A percentile compares a stretch with the other conserved stretches of the same genome.
Conservation (phyloP, 345 rosid species). For the Rhodamnia rubescens region DNA sequence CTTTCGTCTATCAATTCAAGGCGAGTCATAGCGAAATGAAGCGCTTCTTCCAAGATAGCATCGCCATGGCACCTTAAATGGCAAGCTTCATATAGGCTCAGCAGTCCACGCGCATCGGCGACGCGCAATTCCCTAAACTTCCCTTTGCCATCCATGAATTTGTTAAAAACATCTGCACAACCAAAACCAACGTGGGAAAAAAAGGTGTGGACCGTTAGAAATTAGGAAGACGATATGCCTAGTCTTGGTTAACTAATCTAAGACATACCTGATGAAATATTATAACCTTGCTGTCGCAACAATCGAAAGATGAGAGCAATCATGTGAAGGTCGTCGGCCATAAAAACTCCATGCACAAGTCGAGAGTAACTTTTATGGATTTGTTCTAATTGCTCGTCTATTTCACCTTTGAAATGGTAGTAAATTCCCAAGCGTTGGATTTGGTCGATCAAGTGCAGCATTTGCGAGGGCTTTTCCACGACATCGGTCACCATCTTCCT, state of each 20-base stretch:
- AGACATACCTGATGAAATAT: background rate
- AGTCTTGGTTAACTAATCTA: background rate
- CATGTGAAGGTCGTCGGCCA: background rate
- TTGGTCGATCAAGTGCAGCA: background rate
- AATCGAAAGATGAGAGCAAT: background rate
- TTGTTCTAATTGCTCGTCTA: background rate
- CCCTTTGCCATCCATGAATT: background rate
- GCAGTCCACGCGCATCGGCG: background rate
- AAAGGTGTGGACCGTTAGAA: background rate
- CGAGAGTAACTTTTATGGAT: background rate
- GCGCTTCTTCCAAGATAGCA: background rate
- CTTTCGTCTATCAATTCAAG: background rate
- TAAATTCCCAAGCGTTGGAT: background rate
- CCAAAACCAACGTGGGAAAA: background rate
- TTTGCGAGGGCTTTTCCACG: background rate
- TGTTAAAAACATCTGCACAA: background rate
- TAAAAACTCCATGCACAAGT: background rate
- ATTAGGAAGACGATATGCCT: background rate
- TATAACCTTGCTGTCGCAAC: background rate
- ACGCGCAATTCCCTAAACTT: background rate
- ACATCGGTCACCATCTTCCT: constrained; percentile 3
- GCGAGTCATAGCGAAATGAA: background rate
- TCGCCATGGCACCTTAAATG: background rate
- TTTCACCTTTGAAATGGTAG: background rate
- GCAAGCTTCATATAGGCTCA: background rate